A percentile compares a stretch with the other conserved stretches of the same genome.
These are phyloP conservation scores for Dictyostelium intermedium DNA, from an alignment of 78 protist species.

Conservation along the genomic window DNA sequence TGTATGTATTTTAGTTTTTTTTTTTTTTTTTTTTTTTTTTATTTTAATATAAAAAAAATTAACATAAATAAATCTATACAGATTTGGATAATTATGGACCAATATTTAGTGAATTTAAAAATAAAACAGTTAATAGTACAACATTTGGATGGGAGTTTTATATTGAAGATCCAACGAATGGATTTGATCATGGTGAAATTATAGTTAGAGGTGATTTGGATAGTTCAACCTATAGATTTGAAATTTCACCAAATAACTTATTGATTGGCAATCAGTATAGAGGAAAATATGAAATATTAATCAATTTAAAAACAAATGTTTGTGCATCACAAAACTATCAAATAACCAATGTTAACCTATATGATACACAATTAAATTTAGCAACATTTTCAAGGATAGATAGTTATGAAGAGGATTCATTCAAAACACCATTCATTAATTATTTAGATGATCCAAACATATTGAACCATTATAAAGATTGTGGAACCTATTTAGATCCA, in stretches of 20 bases:
- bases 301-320: not conserved
- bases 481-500: not conserved
- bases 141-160: not conserved
- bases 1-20: too few species aligned
- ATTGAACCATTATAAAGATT: not conserved
- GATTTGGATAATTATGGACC: not conserved
- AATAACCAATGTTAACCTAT: not conserved
- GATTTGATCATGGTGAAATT: constrained; percentile 1
- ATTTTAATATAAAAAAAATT: too few species aligned
- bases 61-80: not conserved
- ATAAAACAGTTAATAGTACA: not conserved
- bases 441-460: too few species aligned
- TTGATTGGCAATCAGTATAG: not conserved
- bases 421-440: not conserved
- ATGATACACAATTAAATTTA: not conserved
- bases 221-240: not conserved
- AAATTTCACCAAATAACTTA: not conserved
- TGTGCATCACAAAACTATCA: not conserved
- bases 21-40: too few species aligned
- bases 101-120: not conserved
- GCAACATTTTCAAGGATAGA: not conserved
- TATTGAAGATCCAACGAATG: not conserved
- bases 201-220: not conserved
- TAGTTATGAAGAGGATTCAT: not conserved
- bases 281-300: not conserved